Evolutionary conservation across 2,329 filamentous ascomycete species (phyloP), one percentile per base, ranked within the genome.

Genomic region (Hymenoscyphus fructigenus): DNA sequence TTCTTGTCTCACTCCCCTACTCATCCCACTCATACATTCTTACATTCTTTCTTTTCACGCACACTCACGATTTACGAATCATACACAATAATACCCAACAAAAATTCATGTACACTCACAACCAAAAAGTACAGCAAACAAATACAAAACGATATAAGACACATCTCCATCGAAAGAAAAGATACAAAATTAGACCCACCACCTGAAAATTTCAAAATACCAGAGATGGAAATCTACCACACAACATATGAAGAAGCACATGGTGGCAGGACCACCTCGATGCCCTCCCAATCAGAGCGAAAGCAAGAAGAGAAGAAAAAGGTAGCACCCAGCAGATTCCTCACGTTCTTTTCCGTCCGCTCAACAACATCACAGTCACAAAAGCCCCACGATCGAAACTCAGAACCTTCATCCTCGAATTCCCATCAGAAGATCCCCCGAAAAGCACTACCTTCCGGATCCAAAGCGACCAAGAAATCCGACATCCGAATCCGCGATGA

Each of bases 171-270:
- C 36, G 12, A 38, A 38, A 38, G 14, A 14, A 14, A 14, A 15
- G 14, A 38, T 15, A 2, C 4, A 38, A 38, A 15, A 38, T 15
- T 4, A 15, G 14, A 5, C 1, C 36, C 12, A 38, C 15, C 2
- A 14, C 36, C 36, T 5, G 5, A 15, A 14, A 17, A 15, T 14
- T 38, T 38, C 14, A 38, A 34, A 10, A 34, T 4, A 15, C 20
- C 28, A 57, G 55, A 32, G 7, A 58, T 58, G 56, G 56, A 58
- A 36, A 58, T 58, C 15, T n/a, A 20, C 29, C 56, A 58, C 14
- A 38, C 34, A n/a, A 58, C 56, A 58, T 58, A 34, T 20, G 56
- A 58, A 38, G 7, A 58, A 34, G 28, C 20, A 7, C 56, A 58
- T 12, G 34, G 32, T 29, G 32, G 32, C 9, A 14, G 56, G 28